These are phyloP conservation scores for Sporothrix brasiliensis DNA, from an alignment of 2,329 filamentous ascomycete species.

Conservation along the genomic window DNA sequence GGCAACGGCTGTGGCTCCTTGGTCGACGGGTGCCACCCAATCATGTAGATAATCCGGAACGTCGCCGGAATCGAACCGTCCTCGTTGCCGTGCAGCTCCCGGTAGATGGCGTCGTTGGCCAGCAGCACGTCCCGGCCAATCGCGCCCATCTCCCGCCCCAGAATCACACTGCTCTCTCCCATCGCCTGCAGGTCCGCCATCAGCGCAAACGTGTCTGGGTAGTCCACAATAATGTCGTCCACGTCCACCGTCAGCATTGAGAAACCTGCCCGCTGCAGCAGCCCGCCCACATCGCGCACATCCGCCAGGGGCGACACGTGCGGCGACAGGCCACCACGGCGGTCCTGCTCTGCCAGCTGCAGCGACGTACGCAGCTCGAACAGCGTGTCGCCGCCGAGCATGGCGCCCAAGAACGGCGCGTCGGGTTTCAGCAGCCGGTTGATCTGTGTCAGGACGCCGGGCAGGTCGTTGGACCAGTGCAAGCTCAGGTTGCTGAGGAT, in stretches of 20 bases:
- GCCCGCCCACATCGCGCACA: conserved; percentile 84
- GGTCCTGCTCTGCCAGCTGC: conserved; percentile 88
- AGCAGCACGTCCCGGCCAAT: conserved; percentile 82
- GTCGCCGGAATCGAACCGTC: conserved; percentile 82
- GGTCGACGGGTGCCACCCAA: conserved; percentile 89
- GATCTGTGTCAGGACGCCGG: conserved; percentile 79
- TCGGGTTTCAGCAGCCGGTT: conserved; percentile 89
- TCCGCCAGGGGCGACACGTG: conserved; percentile 91
- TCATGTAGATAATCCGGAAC: conserved; percentile 96
- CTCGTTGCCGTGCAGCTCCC: conserved; percentile 79
- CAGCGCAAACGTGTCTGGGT: conserved; percentile 82
- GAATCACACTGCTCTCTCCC: conserved; percentile 89
- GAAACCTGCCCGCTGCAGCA: conserved; percentile 86
- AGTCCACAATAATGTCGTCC: conserved; percentile 95
- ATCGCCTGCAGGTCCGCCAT: conserved; percentile 96
- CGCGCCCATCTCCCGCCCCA: conserved; percentile 78
- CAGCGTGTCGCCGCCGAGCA: conserved; percentile 93
- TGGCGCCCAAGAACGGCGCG: conserved; percentile 87
- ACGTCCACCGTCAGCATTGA: conserved; percentile 96
- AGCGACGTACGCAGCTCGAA: conserved; percentile 92
- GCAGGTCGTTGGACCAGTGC: conserved; percentile 98
- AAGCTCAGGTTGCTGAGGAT: conserved; percentile 86
- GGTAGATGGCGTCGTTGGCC: conserved; percentile 86
- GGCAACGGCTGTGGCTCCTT: conserved; percentile 78
- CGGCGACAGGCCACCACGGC: conserved; percentile 86